A percentile compares a stretch with the other conserved stretches of the same genome.
Conservation (phyloP, 1,139 yeast species). For the Wickerhamomyces sp. region DNA sequence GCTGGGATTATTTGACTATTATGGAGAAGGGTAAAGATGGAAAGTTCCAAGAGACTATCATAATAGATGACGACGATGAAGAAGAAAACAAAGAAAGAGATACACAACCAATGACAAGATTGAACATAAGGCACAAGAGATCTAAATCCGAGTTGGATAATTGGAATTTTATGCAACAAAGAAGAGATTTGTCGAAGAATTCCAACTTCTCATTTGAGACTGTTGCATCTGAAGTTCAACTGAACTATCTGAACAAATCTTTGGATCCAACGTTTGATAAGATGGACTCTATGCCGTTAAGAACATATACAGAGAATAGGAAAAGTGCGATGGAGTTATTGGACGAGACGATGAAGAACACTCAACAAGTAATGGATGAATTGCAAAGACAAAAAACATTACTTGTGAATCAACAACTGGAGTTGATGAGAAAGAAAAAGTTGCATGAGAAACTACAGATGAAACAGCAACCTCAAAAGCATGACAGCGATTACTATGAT, state of each 20-base stretch:
- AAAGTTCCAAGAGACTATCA: conserved; percentile 40
- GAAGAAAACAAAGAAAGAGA: not conserved
- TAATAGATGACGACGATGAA: conserved; percentile 19
- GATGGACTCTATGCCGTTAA: not conserved
- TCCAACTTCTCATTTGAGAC: conserved; percentile 21
- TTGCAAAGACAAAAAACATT: conserved; percentile 21
- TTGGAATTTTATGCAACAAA: conserved; percentile 2
- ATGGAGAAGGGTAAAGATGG: conserved; percentile 39
- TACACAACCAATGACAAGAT: not conserved
- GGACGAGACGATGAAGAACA: conserved; percentile 20
- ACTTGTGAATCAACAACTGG: conserved; percentile 11
- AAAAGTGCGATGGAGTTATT: conserved; percentile 20
- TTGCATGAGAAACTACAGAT: conserved; percentile 9
- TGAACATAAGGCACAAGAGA: conserved; percentile 2
- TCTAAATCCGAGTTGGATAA: conserved; percentile 9
- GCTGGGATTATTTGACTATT: conserved; percentile 24
- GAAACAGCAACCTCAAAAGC: conserved; percentile 10
- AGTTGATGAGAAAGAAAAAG: conserved; percentile 10
- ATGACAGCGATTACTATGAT: conserved; percentile 13
- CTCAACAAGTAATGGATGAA: conserved; percentile 17
- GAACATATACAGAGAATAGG: conserved; percentile 3
- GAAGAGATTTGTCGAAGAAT: conserved; percentile 10
- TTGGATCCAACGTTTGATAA: not conserved
- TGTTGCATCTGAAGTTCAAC: conserved; percentile 21
- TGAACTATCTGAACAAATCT: conserved; percentile 3